Conservation (phyloP, 306 rosid genomes). For the Quercus aquifolioides region DNA sequence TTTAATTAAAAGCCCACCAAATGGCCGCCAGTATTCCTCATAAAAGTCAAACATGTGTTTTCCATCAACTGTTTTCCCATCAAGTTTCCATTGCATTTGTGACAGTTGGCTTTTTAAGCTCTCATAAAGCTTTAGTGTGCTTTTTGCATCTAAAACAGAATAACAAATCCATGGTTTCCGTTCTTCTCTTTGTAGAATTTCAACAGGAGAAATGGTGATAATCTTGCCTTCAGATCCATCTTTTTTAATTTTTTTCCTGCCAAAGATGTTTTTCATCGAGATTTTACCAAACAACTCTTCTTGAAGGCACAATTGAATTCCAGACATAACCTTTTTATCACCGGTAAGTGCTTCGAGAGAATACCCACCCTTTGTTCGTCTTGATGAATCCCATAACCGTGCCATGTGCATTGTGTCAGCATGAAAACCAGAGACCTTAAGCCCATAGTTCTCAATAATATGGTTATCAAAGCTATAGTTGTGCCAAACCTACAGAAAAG, state of each 20-base stretch:
- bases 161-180: conserved; percentile 54
- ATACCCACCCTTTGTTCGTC: conserved; percentile 76
- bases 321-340: conserved; percentile 65
- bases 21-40: conserved; percentile 80
- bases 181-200: conserved; percentile 81
- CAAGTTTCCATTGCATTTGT: conserved; percentile 25
- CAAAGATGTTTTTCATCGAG: conserved; percentile 62
- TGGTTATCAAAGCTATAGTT: conserved; percentile 95
- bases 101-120: conserved; percentile 41
- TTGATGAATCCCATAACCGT: conserved; percentile 94
- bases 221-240: conserved; percentile 63
- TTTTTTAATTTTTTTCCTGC: conserved; percentile 45
- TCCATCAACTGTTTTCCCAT: conserved; percentile 32
- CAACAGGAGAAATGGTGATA: conserved; percentile 70
- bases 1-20: conserved; percentile 79
- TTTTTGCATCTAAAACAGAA: conserved; percentile 54
- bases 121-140: conserved; percentile 54
- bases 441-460: conserved; percentile 86
- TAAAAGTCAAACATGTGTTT: conserved; percentile 81
- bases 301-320: conserved; percentile 31
- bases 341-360: conserved; percentile 87
- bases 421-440: conserved; percentile 86
- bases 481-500: conserved; percentile 83
- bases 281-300: conserved; percentile 49
- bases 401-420: conserved; percentile 99